Evolutionary conservation across 495 filamentous ascomycete genomes (phyloP).

Genomic region (Cercophora newfieldiana): DNA sequence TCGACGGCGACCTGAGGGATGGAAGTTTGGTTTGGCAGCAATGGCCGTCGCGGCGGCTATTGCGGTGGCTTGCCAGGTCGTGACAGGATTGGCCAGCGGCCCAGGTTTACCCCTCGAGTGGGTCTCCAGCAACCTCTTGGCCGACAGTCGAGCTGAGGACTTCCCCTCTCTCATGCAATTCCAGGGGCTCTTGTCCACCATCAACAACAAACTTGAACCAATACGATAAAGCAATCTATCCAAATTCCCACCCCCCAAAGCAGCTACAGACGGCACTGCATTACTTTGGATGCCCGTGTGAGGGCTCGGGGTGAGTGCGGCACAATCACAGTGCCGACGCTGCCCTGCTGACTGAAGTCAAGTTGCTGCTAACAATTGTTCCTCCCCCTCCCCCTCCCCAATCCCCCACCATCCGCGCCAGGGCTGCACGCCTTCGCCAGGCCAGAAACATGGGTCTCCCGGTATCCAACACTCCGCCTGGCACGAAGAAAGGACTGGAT

Average conservation of each 20-base stretch:
- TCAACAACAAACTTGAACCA: not conserved
- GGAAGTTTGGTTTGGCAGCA: slow-evolving; percentile 1
- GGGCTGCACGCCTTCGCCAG: not conserved
- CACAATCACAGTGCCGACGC: not conserved
- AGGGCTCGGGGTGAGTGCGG: not conserved
- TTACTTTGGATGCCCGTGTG: too few species aligned
- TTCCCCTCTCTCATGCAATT: not conserved
- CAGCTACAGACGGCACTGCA: too few species aligned
- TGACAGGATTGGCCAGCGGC: not conserved
- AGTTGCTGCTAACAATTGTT: not conserved
- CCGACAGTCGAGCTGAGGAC: not conserved
- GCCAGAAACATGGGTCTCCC: not conserved
- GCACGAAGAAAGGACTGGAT: slow-evolving; percentile 18
- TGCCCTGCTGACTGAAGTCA: not conserved
- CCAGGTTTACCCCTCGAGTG: not conserved
- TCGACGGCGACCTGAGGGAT: not conserved
- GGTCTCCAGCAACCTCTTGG: not conserved
- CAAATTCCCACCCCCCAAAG: not conserved
- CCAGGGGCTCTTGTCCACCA: not conserved
- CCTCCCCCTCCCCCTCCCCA: not conserved
- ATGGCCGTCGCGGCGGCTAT: not conserved
- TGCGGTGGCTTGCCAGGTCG: not conserved
- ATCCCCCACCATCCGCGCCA: too few species aligned
- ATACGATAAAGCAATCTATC: not conserved
- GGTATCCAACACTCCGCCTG: not conserved